Evolutionary conservation across 257 asterid genomes (phyloP), one percentile per base, ranked within the genome.

Genomic region (Cynanchum wilfordii): DNA sequence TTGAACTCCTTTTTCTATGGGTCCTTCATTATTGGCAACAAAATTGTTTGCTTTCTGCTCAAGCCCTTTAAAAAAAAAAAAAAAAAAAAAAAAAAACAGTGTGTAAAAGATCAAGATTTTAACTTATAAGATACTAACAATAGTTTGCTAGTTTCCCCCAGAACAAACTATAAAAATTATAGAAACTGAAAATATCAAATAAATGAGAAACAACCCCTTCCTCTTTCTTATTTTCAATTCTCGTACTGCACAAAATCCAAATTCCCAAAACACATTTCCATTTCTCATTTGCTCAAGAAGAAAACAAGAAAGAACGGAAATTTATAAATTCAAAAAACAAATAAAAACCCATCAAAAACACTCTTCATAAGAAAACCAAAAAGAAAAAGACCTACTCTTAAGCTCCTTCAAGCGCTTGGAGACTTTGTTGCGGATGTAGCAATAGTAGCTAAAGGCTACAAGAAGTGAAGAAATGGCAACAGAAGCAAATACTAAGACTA

Each of bases 401-500:
- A 56, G 83, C 71, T 76, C 67, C 42, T 87, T 89, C 52, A 78
- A 68, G 72, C 92, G 87, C 70, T 78, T 83, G 77, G 96, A 83
- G 73, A 90, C 88, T 80, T 87, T 91, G 83, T 68, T 74, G 49
- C 93, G 79, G 68, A 93, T 84, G 77, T 90, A 88, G 79, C 93
- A 89, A 75, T 89, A 93, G 87, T 93, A 93, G 73, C 79, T 74
- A 57, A 93, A 82, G 16, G 96, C 85, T 8, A 81, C 80, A 11
- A 89, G 82, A 82, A 87, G 68, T 7, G 96, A 90, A 70, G 86
- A 85, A 79, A 91, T 72, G 62, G 96, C 86, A 22, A 84, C 57
- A 24, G 94, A 82, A 55, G 98, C 96, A 70, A 87, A 70, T 10
- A 87, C 78, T n/a, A 91, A 73, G 76, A 88, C 71, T n/a, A 80